phyloP scores from a whole-genome alignment of 228 moss, liverwort and hornwort genomes.

The Sphagnum magellanicum region DNA sequence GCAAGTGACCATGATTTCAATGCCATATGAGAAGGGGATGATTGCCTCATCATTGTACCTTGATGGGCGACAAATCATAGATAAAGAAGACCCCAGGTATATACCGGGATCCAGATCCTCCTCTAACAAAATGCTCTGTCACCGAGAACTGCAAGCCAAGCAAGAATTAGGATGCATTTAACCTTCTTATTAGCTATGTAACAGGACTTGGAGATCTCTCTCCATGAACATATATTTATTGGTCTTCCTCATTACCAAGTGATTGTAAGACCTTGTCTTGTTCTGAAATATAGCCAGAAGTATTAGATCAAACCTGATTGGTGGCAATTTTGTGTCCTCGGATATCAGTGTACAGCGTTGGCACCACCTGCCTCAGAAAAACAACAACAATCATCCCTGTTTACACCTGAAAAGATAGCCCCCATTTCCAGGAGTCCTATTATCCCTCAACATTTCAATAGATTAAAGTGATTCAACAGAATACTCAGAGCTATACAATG shows the following conservation, averaged over 20 bases:
- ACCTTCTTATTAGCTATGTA: neutral
- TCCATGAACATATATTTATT: neutral
- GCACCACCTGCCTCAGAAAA: conserved; percentile 62
- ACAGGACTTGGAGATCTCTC: neutral
- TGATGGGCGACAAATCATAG: conserved; percentile 96
- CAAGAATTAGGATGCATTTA: neutral
- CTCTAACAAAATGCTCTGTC: conserved; percentile 89
- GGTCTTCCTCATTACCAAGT: neutral
- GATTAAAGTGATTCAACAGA: too few species aligned
- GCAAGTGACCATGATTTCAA: too few species aligned
- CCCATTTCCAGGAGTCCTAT: too few species aligned
- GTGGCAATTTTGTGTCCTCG: conserved; percentile 72
- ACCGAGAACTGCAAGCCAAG: conserved; percentile 73
- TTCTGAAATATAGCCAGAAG: neutral
- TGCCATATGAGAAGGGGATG: too few species aligned
- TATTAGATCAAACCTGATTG: conserved; percentile 62
- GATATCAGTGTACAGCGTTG: conserved; percentile 85
- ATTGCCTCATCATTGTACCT: conserved; percentile 19
- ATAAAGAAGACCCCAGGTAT: conserved; percentile 98
- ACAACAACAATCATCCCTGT: neutral
- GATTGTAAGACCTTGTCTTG: neutral
- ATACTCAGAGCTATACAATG: too few species aligned
- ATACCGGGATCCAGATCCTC: conserved; percentile 54
- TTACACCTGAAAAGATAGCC: too few species aligned
- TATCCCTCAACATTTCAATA: too few species aligned